Evolutionary conservation across 139 green algal species (phyloP).

Genomic region (Chloropicon primus): DNA sequence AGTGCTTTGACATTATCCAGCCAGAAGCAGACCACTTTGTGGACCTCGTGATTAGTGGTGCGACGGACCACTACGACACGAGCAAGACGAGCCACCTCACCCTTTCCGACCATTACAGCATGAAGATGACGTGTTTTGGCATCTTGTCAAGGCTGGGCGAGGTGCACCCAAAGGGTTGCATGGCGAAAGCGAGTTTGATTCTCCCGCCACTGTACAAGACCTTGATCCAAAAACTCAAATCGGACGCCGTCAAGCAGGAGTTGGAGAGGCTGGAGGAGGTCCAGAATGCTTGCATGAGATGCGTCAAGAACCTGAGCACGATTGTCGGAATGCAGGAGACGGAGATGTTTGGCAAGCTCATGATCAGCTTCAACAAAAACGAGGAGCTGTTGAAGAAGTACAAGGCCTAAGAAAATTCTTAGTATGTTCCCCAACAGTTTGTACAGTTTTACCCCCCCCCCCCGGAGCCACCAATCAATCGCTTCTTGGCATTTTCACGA

Average conservation of each 20-base stretch:
- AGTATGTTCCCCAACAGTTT: too few relatives aligned
- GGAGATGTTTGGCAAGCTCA: neutral
- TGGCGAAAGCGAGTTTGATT: neutral
- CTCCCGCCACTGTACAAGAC: neutral
- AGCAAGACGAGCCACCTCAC: neutral
- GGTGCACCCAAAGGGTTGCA: neutral
- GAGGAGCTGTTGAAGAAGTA: neutral
- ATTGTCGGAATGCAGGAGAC: neutral
- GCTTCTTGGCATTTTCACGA: neutral
- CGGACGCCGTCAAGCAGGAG: neutral
- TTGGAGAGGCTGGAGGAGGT: neutral
- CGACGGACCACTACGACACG: neutral
- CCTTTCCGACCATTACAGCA: neutral
- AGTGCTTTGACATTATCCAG: neutral
- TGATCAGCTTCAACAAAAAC: neutral
- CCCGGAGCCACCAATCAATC: too few relatives aligned
- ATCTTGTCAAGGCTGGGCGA: neutral
- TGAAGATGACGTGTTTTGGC: neutral
- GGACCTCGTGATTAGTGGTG: neutral
- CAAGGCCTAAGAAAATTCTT: neutral
- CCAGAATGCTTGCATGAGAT: neutral
- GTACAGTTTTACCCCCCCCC: too few relatives aligned
- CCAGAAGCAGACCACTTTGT: neutral
- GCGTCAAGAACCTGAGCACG: neutral
- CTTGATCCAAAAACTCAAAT: neutral